Base-by-base conservation (phyloP, 2,329 filamentous ascomycete species). In the Neopestalotiopsis sp. region DNA sequence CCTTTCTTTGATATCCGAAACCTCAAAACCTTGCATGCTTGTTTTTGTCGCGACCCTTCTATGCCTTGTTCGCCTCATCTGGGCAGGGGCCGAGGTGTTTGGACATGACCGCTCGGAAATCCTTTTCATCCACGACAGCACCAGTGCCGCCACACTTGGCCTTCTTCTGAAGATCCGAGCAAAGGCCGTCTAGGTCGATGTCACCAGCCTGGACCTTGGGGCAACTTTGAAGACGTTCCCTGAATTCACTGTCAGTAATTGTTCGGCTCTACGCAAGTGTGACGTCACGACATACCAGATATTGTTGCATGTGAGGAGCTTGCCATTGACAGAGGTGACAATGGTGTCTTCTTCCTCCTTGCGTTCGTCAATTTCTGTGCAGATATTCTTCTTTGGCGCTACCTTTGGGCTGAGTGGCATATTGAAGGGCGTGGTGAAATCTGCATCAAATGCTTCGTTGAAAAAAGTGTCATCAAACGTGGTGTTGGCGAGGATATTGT, bases 101-200 rank as follows among this genome's bases (percentile, higher is more conserved):
- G 70, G 85, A 87, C 82, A 95, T 86, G 66, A 94, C 92, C 56
- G 86, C 89, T 77, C 97, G 92, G 74, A 98, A 97, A 76, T 98
- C 95, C 67, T 90, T 89, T 82, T 97, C 91, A 71, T 94, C 92
- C 30, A 99, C 93, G 20, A 97, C 94, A 13, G 97, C 94, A 17
- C 96, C 95, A 20, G 88, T 92, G 74, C 97, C 93, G 0, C 94
- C 97, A 80, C 96, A 99, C 78, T 95, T 96, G 69, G 96, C 96
- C 84, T 99, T 99, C 79, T 95, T 93, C 72, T 95, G 93, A 14
- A 99, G 89, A 78, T 99, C 95, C 4, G 92, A 92, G 83, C 96
- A 99, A 30, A 99, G 88, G 42, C 92, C 91, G 77, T 99, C 96
- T 63, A 99, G 92, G 74, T 99, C 96, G 73, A 98, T 94, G 74